Conservation (phyloP, 257 asterid genomes). For the Marsdenia floribunda region DNA sequence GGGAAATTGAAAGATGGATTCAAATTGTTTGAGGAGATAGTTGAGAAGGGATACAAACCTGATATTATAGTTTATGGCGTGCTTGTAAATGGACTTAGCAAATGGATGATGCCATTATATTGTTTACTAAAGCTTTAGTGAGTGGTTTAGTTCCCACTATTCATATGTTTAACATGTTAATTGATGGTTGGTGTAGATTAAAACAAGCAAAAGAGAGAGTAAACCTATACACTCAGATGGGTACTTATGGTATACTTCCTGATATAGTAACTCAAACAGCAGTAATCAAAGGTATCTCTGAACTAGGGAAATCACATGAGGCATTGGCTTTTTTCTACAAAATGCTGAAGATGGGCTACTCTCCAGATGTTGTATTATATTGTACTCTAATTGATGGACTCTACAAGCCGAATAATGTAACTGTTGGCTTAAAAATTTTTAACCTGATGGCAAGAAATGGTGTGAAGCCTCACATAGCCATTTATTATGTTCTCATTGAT, state of each 20-base stretch:
- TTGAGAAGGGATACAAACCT: slow-evolving; percentile 26
- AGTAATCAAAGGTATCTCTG: slow-evolving; percentile 26
- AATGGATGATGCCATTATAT: slow-evolving; percentile 19
- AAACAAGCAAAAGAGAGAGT: slow-evolving; percentile 23
- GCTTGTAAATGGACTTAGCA: slow-evolving; percentile 20
- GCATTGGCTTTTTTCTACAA: slow-evolving; percentile 30
- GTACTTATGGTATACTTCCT: slow-evolving; percentile 22
- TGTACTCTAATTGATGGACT: slow-evolving; percentile 36
- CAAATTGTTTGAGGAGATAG: slow-evolving; percentile 30
- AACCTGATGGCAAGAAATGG: slow-evolving; percentile 28
- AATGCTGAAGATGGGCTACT: slow-evolving; percentile 32
- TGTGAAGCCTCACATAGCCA: slow-evolving; percentile 31
- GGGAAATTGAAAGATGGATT: slow-evolving; percentile 27
- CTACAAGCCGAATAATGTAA: slow-evolving; percentile 29
- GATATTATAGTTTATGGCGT: slow-evolving; percentile 6
- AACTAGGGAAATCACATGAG: slow-evolving; percentile 19
- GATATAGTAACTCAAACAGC: slow-evolving; percentile 34
- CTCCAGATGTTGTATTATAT: slow-evolving; percentile 33
- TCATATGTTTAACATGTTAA: slow-evolving; percentile 31
- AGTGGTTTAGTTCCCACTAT: slow-evolving; percentile 27
- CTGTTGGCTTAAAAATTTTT: slow-evolving; percentile 27
- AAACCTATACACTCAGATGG: slow-evolving; percentile 27
- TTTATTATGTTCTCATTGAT: slow-evolving; percentile 34
- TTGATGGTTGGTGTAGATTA: slow-evolving; percentile 38
- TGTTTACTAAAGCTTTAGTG: slow-evolving; percentile 24